phyloP scores from a whole-genome alignment of 2,329 filamentous ascomycete genomes.

The Venturia effusa region DNA sequence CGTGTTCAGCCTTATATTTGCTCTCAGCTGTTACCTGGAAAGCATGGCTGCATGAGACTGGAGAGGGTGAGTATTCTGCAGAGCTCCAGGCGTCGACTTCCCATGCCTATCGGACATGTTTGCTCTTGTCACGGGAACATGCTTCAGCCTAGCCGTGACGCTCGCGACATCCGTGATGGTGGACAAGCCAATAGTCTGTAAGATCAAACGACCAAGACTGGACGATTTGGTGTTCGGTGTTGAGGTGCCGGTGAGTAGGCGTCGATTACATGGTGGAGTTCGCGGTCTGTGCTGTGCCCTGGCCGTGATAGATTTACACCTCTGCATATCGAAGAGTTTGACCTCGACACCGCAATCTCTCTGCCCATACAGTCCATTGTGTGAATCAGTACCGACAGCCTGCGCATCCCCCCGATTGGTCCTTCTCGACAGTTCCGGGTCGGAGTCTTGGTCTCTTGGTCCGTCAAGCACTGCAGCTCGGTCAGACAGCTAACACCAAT shows the following conservation, averaged over 20 bases:
- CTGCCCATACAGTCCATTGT: neutral
- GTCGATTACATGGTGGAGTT: neutral
- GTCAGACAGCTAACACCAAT: neutral
- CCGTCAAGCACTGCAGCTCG: neutral
- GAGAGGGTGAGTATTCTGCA: neutral
- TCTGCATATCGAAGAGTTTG: neutral
- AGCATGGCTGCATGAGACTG: neutral
- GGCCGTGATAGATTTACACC: neutral
- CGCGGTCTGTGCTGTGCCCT: neutral
- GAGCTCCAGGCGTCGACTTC: neutral
- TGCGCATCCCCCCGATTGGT: neutral
- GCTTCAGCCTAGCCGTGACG: neutral
- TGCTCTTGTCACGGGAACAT: neutral
- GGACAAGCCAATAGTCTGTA: constrained; percentile 1
- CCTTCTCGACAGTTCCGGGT: neutral
- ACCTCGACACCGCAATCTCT: neutral
- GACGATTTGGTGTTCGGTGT: neutral
- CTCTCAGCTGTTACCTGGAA: neutral
- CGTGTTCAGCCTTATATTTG: neutral
- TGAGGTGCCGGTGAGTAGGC: neutral
- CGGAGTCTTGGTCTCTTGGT: neutral
- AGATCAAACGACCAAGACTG: neutral
- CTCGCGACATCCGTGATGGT: neutral
- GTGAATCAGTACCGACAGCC: neutral
- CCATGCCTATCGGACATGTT: neutral